Percentiles rank a stretch among this genome's conserved stretches.
phyloP scores from a whole-genome alignment of 139 green algal genomes.

The Tetradesmus obliquus region DNA sequence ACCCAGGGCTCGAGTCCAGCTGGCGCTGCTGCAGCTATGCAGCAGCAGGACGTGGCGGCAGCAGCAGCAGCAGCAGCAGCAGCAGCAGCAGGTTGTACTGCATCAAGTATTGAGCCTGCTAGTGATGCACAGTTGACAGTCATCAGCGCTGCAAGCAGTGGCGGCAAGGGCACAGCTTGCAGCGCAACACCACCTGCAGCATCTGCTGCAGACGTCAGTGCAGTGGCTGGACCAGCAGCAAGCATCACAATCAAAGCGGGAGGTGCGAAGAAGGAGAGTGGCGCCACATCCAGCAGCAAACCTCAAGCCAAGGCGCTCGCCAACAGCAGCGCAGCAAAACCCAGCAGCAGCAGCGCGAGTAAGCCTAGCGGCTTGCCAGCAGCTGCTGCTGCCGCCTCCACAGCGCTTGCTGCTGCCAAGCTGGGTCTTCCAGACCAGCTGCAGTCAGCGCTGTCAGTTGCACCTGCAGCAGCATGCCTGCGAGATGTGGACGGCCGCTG shows the following conservation, averaged over 20 bases:
- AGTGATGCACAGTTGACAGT: background rate
- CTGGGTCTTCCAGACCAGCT: constrained; percentile 64
- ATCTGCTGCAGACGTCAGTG: background rate
- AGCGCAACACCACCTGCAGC: background rate
- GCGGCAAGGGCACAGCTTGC: no score
- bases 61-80: background rate
- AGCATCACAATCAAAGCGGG: background rate
- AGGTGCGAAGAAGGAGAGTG: background rate
- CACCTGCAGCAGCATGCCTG: constrained; percentile 1
- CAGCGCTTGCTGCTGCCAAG: constrained; percentile 57
- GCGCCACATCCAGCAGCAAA: background rate
- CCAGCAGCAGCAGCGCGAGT: background rate
- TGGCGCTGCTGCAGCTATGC: background rate
- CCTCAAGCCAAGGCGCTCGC: background rate
- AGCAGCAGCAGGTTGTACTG: background rate
- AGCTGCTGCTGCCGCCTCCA: constrained; percentile 1
- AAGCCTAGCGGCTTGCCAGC: background rate
- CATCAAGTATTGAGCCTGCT: background rate
- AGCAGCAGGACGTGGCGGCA: background rate
- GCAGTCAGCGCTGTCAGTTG: constrained; percentile 25
- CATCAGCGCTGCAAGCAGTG: background rate
- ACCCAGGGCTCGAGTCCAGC: background rate
- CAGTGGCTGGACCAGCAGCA: background rate
- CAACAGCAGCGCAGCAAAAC: background rate
- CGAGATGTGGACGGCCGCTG: constrained; percentile 63